phyloP scores from a whole-genome alignment of 495 filamentous ascomycete genomes.

The Cenococcum geophilum region DNA sequence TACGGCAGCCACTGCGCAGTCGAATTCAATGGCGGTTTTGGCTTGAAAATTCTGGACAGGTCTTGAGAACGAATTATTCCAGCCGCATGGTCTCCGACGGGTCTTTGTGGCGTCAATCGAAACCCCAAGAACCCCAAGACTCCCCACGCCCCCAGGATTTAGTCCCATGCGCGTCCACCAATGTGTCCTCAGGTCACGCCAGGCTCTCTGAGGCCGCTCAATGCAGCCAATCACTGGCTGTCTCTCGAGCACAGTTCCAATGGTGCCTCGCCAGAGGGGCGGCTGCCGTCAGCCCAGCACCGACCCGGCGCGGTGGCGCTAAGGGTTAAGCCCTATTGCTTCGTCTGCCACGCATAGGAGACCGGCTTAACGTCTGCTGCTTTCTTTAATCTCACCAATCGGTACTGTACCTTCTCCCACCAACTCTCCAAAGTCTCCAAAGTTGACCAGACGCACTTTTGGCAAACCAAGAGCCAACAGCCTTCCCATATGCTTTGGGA shows the following conservation, averaged over 20 bases:
- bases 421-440: not conserved
- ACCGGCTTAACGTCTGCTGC: not conserved
- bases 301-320: not conserved
- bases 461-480: not conserved
- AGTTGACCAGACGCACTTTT: not conserved
- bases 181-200: not conserved
- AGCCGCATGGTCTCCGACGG: not conserved
- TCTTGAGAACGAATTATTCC: not conserved
- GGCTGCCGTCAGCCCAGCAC: not conserved
- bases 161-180: not conserved
- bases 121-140: not conserved
- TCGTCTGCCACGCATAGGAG: not conserved
- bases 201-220: not conserved
- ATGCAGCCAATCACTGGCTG: not conserved
- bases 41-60: not conserved
- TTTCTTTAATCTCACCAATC: conserved; percentile 1
- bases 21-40: not conserved
- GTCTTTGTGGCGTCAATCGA: not conserved
- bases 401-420: not conserved
- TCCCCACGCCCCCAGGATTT: not conserved
- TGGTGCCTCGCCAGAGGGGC: not conserved
- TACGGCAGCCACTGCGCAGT: not conserved
- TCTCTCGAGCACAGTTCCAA: not conserved
- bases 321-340: not conserved
- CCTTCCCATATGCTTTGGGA: not conserved